A percentile compares a stretch with the other conserved stretches of the same genome.
Evolutionary conservation across 176 grass and related monocot species (phyloP).

Genomic region (Secale cereale): DNA sequence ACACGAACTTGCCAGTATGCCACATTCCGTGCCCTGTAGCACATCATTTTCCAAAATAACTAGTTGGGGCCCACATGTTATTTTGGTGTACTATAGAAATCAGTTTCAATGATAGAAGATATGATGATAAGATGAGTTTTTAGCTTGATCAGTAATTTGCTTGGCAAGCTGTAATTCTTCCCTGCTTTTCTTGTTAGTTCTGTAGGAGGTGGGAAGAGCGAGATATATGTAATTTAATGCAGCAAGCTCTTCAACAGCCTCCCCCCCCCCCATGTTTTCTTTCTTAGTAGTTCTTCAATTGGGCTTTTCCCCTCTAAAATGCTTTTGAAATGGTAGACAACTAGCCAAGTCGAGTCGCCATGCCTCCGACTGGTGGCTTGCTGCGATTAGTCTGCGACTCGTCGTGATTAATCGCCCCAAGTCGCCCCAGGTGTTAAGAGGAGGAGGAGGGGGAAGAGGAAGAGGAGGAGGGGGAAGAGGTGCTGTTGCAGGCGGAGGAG

Average conservation of each 20-base stretch:
- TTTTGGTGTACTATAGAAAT: not conserved
- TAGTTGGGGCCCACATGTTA: not conserved
- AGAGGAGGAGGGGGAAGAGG: no score
- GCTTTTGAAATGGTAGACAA: not conserved
- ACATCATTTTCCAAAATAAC: not conserved
- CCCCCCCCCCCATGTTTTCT: not conserved
- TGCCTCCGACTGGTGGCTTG: no score
- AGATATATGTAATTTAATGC: not conserved
- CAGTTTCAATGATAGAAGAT: not conserved
- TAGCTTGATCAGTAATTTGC: not conserved
- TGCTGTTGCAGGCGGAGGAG: no score
- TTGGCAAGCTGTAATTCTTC: not conserved
- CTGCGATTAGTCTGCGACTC: no score
- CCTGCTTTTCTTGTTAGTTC: not conserved
- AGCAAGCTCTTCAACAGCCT: not conserved
- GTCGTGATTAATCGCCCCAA: no score
- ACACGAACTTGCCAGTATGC: not conserved
- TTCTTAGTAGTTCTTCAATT: not conserved
- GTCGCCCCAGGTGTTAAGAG: no score
- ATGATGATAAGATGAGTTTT: not conserved
- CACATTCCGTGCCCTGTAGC: not conserved
- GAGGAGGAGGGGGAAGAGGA: no score
- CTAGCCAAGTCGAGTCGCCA: no score
- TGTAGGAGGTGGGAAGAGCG: not conserved
- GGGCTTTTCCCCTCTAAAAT: not conserved